Base-by-base conservation (phyloP, 202 grass and related monocot species). In the Miscanthus sacchariflorus region DNA sequence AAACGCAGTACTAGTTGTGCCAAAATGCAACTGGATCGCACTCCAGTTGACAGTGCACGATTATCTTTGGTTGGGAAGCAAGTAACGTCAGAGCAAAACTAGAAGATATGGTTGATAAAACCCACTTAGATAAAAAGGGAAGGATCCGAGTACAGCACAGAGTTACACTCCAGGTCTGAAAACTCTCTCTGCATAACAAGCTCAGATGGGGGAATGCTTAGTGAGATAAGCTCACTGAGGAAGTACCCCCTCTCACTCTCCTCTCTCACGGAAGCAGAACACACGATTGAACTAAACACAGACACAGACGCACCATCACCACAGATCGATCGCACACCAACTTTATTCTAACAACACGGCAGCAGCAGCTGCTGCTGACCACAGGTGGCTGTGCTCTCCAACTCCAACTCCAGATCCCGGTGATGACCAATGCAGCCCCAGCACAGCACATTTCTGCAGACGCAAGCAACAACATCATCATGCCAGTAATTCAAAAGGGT, bases 341-440 rank as follows among this genome's bases (percentile, higher is more conserved):
- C 72, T 88, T 91, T 91, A 84, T 91, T 91, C 77, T 79, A 91
- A 14, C 42, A 75, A 78, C 86, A 85, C 77, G 42, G 56, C 78
- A 46, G 75, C 84, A 73, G 73, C n/a, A 30, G 72, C 84, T 67
- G 74, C 8, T 7, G 49, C 17, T 13, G 35, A 66, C 74, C 78
- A 68, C 56, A 67, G 52, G 52, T 36, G 82, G 66, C 61, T 64
- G 48, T 58, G 48, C 33, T 76, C 71, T 72, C 72, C 71, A 61
- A 61, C 66, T 66, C 78, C 40, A 78, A 43, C 74, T 87, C 89
- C 82, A 12, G 25, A 81, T 68, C 86, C 30, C 2, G 78, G 78
- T 48, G 90, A 81, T 67, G 86, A 79, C 81, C 35, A 48, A 74
- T 78, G 83, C 90, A 81, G 86, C 71, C 49, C 35, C 70, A 49